A percentile compares a stretch with the other conserved stretches of the same genome.
Conservation (phyloP, 192 early-diverging fungal genomes). For the Thoreauomyces humboldtii region DNA sequence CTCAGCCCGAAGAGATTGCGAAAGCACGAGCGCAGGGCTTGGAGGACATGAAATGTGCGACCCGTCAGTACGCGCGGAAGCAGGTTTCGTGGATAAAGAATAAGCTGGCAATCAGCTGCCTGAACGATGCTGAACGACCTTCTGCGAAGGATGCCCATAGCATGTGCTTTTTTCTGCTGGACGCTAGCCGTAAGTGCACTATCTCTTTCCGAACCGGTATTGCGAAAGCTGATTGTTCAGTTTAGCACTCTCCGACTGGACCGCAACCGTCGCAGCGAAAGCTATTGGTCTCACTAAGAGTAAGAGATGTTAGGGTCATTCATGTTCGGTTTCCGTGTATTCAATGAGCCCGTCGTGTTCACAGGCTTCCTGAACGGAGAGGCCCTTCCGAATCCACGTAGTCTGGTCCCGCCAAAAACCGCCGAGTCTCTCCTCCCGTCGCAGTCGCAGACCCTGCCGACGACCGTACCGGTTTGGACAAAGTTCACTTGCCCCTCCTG, state of each 20-base stretch:
- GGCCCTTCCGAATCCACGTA: background rate
- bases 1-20: conserved; percentile 21
- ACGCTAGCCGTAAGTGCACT: conserved; percentile 59
- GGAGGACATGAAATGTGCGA: conserved; percentile 82
- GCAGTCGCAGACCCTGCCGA: too few relatives aligned
- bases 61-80: conserved; percentile 82
- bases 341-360: background rate
- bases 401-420: too few relatives aligned
- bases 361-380: background rate
- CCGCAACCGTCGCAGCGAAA: background rate
- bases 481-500: conserved; percentile 73
- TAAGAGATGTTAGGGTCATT: background rate
- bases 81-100: conserved; percentile 83
- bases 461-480: conserved; percentile 60
- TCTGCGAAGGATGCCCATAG: background rate
- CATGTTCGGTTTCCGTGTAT: background rate
- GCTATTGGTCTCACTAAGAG: background rate
- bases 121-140: background rate
- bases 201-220: conserved; percentile 53
- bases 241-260: conserved; percentile 35
- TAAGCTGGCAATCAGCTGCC: conserved; percentile 46
- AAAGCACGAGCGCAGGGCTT: conserved; percentile 53
- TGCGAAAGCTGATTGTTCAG: conserved; percentile 24
- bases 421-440: too few relatives aligned
- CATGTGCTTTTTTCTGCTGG: conserved; percentile 46